Percentiles rank a stretch among this genome's conserved stretches.
phyloP scores from a whole-genome alignment of 116 monocot genomes.

The Phalaenopsis hybrid region DNA sequence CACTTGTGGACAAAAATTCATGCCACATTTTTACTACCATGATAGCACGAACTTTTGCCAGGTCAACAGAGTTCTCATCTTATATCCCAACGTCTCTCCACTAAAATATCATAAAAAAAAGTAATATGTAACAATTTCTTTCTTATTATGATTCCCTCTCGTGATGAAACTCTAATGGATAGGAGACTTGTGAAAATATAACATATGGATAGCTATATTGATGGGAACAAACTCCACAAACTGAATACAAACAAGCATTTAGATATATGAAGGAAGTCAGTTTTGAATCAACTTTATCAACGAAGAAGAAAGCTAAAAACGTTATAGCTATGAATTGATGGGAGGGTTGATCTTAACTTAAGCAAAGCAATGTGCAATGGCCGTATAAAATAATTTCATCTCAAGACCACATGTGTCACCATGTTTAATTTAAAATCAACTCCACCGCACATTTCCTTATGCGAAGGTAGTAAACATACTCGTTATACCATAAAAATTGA shows the following conservation, averaged over 20 bases:
- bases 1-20: not conserved
- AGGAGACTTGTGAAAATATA: not conserved
- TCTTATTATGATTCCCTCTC: not conserved
- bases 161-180: not conserved
- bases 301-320: not conserved
- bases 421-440: not conserved
- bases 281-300: not conserved
- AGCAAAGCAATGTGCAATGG: not conserved
- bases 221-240: not conserved
- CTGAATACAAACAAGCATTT: not conserved
- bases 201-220: not conserved
- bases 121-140: not conserved
- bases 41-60: not conserved
- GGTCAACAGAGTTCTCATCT: not conserved
- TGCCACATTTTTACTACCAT: not conserved
- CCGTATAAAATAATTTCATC: not conserved
- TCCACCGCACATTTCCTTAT: not conserved
- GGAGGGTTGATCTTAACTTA: not conserved
- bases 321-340: not conserved
- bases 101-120: not conserved
- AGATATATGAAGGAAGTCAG: not conserved
- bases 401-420: not conserved
- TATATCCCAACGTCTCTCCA: not conserved
- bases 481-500: not conserved
- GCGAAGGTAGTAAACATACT: not conserved